Conservation (phyloP, 169 alveolate species). For the Eimeria brunetti region DNA sequence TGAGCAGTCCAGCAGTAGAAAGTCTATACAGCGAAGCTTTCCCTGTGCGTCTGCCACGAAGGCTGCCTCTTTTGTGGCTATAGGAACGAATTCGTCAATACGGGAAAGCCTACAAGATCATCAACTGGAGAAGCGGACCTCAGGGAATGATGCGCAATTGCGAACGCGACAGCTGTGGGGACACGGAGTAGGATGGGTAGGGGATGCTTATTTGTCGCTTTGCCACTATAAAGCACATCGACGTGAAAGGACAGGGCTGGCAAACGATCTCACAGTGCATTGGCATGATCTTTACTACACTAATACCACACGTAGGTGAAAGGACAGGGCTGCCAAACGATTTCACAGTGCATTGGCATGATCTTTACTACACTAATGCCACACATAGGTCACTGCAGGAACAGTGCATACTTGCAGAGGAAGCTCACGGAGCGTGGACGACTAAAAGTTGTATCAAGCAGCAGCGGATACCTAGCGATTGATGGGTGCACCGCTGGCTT, state of each 20-base stretch:
- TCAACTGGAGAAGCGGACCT: background rate
- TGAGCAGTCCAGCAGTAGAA: background rate
- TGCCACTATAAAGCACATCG: background rate
- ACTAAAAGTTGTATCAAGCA: background rate
- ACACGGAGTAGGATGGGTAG: constrained; percentile 65
- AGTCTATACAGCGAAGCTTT: background rate
- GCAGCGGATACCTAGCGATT: constrained; percentile 32
- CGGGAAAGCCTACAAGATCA: background rate
- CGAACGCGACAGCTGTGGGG: background rate
- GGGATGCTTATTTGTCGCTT: background rate
- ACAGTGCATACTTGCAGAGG: background rate
- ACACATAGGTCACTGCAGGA: background rate
- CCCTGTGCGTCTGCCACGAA: constrained; percentile 15
- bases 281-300: background rate
- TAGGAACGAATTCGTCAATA: background rate
- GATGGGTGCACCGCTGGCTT: constrained; percentile 73
- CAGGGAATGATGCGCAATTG: background rate
- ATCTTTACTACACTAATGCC: background rate
- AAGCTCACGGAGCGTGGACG: constrained; percentile 69
- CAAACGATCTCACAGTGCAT: background rate
- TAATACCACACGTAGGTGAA: background rate
- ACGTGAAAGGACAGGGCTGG: background rate
- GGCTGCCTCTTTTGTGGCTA: constrained; percentile 43
- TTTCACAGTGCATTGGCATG: background rate
- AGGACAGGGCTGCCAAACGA: background rate